Evolutionary conservation across 805 yeast species (phyloP), one percentile per base, ranked within the genome.

Genomic region (Candida nanaspora): DNA sequence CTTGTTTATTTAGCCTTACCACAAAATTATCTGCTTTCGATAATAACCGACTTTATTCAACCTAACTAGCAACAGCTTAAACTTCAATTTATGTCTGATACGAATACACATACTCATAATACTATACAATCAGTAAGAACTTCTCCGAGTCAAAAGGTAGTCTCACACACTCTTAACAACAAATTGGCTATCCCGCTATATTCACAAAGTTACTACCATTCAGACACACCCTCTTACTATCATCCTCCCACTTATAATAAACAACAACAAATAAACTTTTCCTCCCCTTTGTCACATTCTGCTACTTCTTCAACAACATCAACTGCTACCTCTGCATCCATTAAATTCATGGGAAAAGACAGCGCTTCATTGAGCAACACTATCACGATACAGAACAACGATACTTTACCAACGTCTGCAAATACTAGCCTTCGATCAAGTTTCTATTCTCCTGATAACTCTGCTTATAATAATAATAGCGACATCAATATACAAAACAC

Each of bases 191-290:
- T 30, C n/a, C 33, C 33, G 8, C 19, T 30, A 14, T 5, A 30
- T 20, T 30, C 33, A 6, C 20, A 30, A 13, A 30, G 33, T 16
- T 30, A 30, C 16, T 30, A 30, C 11, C 33, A 30, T 4, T 20
- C 33, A 14, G 33, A 30, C 33, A 4, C 33, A 7, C 8, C 8
- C 16, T n/a, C 33, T 6, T 30, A 30, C 11, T 54, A 53, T 38
- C 50, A 49, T 33, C 49, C n/a, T n/a, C n/a, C n/a, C n/a, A n/a
- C n/a, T n/a, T n/a, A n/a, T n/a, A n/a, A n/a, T n/a, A n/a, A n/a
- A 52, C 28, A 40, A 45, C 16, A 40, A 44, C 28, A 39, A 39
- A 11, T 46, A 49, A 33, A 35, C 35, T n/a, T n/a, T n/a, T 6
- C 33, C 19, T 14, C 33, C 8, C n/a, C 5, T 15, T 30, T 14